These are phyloP conservation scores for Paecilomyces dactylethromorphus DNA, from an alignment of 2,329 filamentous ascomycete species.

Conservation along the genomic window DNA sequence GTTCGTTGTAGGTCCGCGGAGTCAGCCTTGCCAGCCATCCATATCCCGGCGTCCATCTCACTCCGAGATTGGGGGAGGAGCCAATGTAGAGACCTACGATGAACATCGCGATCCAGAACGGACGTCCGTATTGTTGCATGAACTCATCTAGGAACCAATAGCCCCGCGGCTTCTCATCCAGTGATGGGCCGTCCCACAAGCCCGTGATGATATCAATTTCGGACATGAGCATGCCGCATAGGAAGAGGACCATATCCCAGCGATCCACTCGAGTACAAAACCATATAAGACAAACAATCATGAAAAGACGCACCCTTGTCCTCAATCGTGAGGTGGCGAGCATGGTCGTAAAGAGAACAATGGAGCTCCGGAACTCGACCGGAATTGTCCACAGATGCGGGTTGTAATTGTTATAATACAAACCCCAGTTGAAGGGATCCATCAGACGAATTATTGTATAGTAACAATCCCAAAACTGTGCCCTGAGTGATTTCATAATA, in stretches of 20 bases:
- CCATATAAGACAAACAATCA: constrained; percentile 27
- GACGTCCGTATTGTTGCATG: constrained; percentile 18
- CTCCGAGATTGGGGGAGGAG: constrained; percentile 34
- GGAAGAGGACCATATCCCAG: constrained; percentile 39
- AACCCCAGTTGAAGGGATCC: constrained; percentile 31
- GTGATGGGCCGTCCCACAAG: constrained; percentile 23
- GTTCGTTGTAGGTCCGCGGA: constrained; percentile 34
- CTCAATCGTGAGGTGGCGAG: constrained; percentile 33
- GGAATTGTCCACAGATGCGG: constrained; percentile 43
- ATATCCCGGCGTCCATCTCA: constrained; percentile 37
- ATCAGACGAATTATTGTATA: constrained; percentile 25
- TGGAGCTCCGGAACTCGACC: constrained; percentile 39
- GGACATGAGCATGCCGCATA: constrained; percentile 37
- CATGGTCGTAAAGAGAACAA: constrained; percentile 37
- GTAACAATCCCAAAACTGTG: constrained; percentile 33
- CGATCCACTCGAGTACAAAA: constrained; percentile 37
- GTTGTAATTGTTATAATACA: constrained; percentile 39
- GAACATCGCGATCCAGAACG: constrained; percentile 32
- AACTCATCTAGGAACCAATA: constrained; percentile 8
- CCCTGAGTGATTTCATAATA: constrained; percentile 22
- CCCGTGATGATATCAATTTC: constrained; percentile 36
- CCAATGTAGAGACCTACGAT: constrained; percentile 36
- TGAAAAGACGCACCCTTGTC: constrained; percentile 24
- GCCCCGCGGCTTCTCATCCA: constrained; percentile 21
- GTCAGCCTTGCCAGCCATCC: constrained; percentile 32